Base-by-base conservation (phyloP, 169 alveolate genomes). In the Fabrea salina region DNA sequence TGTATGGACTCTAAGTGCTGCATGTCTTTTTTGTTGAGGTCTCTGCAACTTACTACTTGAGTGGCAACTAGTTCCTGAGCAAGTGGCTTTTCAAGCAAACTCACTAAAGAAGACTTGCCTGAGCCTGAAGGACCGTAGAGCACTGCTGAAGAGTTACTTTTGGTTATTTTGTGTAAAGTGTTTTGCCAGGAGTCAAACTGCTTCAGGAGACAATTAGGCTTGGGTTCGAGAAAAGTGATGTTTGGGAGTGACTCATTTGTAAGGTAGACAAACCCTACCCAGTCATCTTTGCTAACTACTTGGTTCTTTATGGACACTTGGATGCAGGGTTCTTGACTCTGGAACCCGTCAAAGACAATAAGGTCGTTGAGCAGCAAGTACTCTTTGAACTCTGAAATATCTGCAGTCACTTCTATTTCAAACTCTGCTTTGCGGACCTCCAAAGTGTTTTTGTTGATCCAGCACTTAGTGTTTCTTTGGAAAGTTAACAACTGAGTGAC, bases 341-440 rank as follows among this genome's bases (percentile, higher is more conserved):
- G n/a, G 7, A 68, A 8, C 5, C 78, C 78, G 44, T 68, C 37
- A 44, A 40, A 68, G 8, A 68, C n/a, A 30, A 13, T 41, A n/a
- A 19, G 40, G 40, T 68, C 66, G 44, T 11, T 16, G 16, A 11
- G 7, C 66, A 40, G 13, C 16, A 3, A n/a, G n/a, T n/a, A n/a
- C n/a, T n/a, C n/a, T n/a, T n/a, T n/a, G n/a, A n/a, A n/a, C n/a
- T n/a, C n/a, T n/a, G n/a, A n/a, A n/a, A n/a, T n/a, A n/a, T n/a
- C 13, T 13, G 43, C 16, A n/a, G n/a, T 43, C 8, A 44, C 67
- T 11, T 13, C 27, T 25, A 68, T 8, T 22, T 68, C 66, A 19
- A 16, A n/a, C 8, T 37, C n/a, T 2, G 57, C 32, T 19, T 30
- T 68, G n/a, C 44, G n/a, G 13, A 68, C 61, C n/a, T 68, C 64